Evolutionary conservation across 176 grass and related monocot species (phyloP).

Genomic region (Otatea glauca): DNA sequence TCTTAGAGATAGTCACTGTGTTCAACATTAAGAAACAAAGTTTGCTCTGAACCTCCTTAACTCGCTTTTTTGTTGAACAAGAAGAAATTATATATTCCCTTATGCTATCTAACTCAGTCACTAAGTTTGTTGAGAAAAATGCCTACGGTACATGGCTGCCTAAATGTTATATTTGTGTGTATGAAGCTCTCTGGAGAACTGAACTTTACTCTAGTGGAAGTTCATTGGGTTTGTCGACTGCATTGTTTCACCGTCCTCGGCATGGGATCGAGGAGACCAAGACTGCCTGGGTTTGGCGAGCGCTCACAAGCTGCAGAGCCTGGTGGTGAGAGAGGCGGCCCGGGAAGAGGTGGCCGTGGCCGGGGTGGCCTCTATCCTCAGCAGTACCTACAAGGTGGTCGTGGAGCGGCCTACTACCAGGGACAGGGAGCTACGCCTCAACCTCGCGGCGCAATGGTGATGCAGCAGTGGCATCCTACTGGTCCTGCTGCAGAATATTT

Average conservation of each 20-base stretch:
- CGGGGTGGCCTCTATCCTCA: slow-evolving; percentile 21
- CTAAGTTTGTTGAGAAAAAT: slow-evolving; percentile 9
- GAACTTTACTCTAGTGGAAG: slow-evolving; percentile 24
- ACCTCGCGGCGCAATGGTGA: slow-evolving; percentile 21
- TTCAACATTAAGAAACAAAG: no score
- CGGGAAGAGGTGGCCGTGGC: slow-evolving; percentile 39
- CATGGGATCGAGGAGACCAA: slow-evolving; percentile 65
- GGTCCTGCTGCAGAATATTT: slow-evolving; percentile 30
- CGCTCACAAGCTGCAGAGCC: slow-evolving; percentile 44
- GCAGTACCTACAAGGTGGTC: slow-evolving; percentile 42
- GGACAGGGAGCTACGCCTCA: slow-evolving; percentile 28
- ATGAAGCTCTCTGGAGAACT: neutral
- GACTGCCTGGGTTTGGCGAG: slow-evolving; percentile 43
- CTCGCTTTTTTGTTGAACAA: neutral
- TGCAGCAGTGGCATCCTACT: slow-evolving; percentile 46
- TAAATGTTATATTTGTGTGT: neutral
- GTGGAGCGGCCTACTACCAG: slow-evolving; percentile 43
- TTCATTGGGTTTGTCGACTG: slow-evolving; percentile 6
- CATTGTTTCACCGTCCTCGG: slow-evolving; percentile 9
- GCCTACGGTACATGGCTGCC: neutral
- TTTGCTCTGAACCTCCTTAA: neutral
- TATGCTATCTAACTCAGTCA: neutral
- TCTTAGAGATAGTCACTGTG: no score
- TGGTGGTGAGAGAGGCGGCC: slow-evolving; percentile 37
- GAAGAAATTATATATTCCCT: neutral